Evolutionary conservation across 2,329 filamentous ascomycete genomes (phyloP).

Genomic region (Alternaria infectoria): DNA sequence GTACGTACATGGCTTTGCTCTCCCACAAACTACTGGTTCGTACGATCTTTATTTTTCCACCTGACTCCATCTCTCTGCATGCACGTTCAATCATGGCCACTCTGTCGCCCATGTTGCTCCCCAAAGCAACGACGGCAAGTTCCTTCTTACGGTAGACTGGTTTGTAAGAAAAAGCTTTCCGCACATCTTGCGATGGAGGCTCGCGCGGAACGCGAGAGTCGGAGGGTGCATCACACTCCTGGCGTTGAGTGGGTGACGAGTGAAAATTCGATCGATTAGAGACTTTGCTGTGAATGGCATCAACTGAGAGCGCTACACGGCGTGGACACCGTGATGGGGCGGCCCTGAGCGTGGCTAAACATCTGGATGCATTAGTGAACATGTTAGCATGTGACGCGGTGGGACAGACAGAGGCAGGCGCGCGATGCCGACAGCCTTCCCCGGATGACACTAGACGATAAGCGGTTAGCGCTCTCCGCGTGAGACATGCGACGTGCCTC

Average conservation of each 20-base stretch:
- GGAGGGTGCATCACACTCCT: neutral
- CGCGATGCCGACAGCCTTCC: conserved; percentile 9
- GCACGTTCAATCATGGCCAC: conserved; percentile 85
- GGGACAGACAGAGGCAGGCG: conserved; percentile 3
- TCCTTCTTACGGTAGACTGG: neutral
- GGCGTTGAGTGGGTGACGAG: neutral
- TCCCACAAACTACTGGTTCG: conserved; percentile 91
- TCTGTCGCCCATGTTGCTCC: conserved; percentile 90
- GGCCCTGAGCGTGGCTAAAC: neutral
- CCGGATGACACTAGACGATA: conserved; percentile 15
- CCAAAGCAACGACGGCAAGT: conserved; percentile 81
- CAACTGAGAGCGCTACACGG: neutral
- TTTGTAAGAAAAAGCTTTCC: neutral
- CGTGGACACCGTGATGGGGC: neutral
- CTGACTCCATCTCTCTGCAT: conserved; percentile 73
- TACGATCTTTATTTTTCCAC: conserved; percentile 72
- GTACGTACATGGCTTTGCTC: conserved; percentile 95
- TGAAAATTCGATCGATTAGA: neutral
- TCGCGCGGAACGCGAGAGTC: neutral
- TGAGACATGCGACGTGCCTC: conserved; percentile 25
- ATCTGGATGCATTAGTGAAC: conserved; percentile 5
- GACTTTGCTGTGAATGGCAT: neutral
- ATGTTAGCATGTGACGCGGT: conserved; percentile 26
- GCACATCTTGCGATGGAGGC: neutral
- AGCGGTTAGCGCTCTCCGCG: conserved; percentile 20